These are phyloP conservation scores for Crinitomyces ghanaensis DNA, from an alignment of 805 yeast genomes.

Conservation along the genomic window DNA sequence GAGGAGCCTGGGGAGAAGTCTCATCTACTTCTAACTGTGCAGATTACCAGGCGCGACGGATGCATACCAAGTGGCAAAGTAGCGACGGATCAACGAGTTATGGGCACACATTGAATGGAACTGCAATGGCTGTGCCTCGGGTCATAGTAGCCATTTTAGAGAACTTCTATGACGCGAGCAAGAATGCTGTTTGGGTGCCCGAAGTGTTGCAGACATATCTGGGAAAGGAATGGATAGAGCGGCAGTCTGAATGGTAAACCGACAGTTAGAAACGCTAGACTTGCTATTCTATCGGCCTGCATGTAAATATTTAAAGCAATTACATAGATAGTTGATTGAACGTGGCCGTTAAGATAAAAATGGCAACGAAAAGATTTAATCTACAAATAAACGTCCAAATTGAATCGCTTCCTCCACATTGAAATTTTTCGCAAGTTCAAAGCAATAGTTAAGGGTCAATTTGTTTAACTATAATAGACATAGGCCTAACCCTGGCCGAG, in stretches of 20 bases:
- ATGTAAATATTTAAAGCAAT: no score
- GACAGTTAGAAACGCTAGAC: no score
- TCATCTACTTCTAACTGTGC: conserved; percentile 87
- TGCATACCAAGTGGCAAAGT: conserved; percentile 49
- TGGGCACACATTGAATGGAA: conserved; percentile 84
- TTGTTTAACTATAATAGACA: no score
- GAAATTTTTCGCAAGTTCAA: no score
- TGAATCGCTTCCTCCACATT: no score
- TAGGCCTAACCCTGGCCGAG: conserved; percentile 1
- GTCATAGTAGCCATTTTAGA: conserved; percentile 84
- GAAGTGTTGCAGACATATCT: conserved; percentile 43
- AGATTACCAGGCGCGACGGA: conserved; percentile 79
- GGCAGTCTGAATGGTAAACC: no score
- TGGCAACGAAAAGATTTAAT: no score
- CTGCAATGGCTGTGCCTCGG: conserved; percentile 92
- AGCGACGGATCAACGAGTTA: conserved; percentile 29
- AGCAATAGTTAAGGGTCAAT: no score
- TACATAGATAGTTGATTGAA: no score
- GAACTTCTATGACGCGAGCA: conserved; percentile 56
- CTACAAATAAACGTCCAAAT: no score
- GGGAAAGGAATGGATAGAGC: conserved; percentile 28
- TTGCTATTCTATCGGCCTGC: no score
- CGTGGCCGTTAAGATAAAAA: no score
- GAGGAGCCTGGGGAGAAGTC: conserved; percentile 86
- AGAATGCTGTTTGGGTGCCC: conserved; percentile 51